Evolutionary conservation across 805 yeast genomes (phyloP).

Genomic region (Metschnikowia peoriensis): DNA sequence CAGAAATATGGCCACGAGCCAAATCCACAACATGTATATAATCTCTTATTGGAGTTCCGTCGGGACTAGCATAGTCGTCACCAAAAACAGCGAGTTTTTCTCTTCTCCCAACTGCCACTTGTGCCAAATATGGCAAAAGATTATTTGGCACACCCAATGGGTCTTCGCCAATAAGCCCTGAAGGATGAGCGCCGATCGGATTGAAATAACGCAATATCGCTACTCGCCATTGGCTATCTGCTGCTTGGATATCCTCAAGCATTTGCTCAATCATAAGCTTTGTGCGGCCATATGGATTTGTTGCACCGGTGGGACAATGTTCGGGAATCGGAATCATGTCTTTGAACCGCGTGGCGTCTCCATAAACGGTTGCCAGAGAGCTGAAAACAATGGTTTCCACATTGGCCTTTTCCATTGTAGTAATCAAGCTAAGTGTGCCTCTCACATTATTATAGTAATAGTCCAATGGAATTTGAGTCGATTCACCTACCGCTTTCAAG

Average conservation of each 20-base stretch:
- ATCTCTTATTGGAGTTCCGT: constrained; percentile 81
- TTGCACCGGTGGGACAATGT: constrained; percentile 69
- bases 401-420: constrained; percentile 45
- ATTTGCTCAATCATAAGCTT: constrained; percentile 65
- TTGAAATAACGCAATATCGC: constrained; percentile 78
- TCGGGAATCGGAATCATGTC: constrained; percentile 80
- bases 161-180: constrained; percentile 79
- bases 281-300: constrained; percentile 77
- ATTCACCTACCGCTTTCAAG: constrained; percentile 80
- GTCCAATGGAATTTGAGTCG: constrained; percentile 60
- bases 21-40: constrained; percentile 80
- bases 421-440: constrained; percentile 61
- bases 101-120: constrained; percentile 72
- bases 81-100: constrained; percentile 70
- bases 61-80: constrained; percentile 64
- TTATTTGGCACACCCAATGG: constrained; percentile 78
- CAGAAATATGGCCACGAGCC: constrained; percentile 74
- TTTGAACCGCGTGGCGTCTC: constrained; percentile 71
- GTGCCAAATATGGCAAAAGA: constrained; percentile 70
- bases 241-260: constrained; percentile 50
- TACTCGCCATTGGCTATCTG: constrained; percentile 45
- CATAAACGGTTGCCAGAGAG: constrained; percentile 82
- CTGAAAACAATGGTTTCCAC: constrained; percentile 64
- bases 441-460: constrained; percentile 68
- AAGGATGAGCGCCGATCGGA: constrained; percentile 85